phyloP scores from a whole-genome alignment of 495 filamentous ascomycete genomes.

The Penicillium riverlandense region DNA sequence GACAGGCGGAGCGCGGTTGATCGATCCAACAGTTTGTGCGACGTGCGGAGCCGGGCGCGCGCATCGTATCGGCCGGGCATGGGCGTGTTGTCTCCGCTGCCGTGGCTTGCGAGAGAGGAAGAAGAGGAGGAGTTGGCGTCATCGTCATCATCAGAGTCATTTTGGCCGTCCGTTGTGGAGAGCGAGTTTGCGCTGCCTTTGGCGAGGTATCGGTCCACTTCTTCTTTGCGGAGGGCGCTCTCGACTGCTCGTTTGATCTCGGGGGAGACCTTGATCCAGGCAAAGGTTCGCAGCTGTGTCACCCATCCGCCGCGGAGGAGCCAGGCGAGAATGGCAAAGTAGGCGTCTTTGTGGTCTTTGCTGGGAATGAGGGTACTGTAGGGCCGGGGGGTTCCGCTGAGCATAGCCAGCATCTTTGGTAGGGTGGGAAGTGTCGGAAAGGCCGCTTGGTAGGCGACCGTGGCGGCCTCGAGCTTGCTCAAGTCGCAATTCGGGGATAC shows the following conservation, averaged over 20 bases:
- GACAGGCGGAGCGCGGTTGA: conserved; percentile 30
- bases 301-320: conserved; percentile 88
- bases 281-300: conserved; percentile 82
- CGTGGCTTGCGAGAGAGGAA: conserved; percentile 34
- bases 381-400: conserved; percentile 69
- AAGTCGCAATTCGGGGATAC: conserved; percentile 87
- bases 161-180: conserved; percentile 9
- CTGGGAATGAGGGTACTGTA: conserved; percentile 79
- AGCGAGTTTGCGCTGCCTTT: conserved; percentile 15
- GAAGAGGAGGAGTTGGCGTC: conserved; percentile 32
- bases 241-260: conserved; percentile 45
- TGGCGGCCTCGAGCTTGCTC: conserved; percentile 61
- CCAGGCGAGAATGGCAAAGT: conserved; percentile 88
- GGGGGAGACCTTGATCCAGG: conserved; percentile 58
- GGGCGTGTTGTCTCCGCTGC: conserved; percentile 34
- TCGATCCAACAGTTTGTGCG: conserved; percentile 33
- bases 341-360: conserved; percentile 78
- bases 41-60: conserved; percentile 21
- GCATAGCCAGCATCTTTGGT: conserved; percentile 72
- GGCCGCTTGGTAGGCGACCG: conserved; percentile 59
- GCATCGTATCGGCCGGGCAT: conserved; percentile 23
- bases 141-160: conserved; percentile 12
- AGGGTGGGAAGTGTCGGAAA: conserved; percentile 79
- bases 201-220: conserved; percentile 35
- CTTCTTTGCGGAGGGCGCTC: conserved; percentile 33